Evolutionary conservation across 2,329 filamentous ascomycete genomes (phyloP).

Genomic region (Fusarium brachygibbosum): DNA sequence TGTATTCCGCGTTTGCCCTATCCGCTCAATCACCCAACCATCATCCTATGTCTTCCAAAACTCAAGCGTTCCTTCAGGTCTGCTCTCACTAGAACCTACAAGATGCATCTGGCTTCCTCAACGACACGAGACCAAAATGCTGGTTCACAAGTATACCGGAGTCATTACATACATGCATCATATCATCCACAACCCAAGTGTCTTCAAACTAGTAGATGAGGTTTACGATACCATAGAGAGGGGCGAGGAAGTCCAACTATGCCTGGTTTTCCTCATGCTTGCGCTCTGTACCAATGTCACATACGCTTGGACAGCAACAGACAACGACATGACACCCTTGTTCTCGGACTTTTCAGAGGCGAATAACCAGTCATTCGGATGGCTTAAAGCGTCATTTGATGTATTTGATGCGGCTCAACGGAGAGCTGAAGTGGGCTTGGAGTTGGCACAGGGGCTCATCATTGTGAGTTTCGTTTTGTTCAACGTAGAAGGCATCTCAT

Average conservation of each 20-base stretch:
- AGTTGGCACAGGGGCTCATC: slow-evolving; percentile 55
- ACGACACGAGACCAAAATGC: slow-evolving; percentile 50
- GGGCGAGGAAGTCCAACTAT: slow-evolving; percentile 41
- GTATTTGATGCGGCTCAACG: slow-evolving; percentile 55
- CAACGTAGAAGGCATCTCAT: slow-evolving; percentile 52
- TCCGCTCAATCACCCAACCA: slow-evolving; percentile 51
- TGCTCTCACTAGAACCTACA: slow-evolving; percentile 48
- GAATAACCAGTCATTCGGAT: slow-evolving; percentile 49
- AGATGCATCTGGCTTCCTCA: slow-evolving; percentile 54
- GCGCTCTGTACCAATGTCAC: slow-evolving; percentile 51
- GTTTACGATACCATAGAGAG: slow-evolving; percentile 51
- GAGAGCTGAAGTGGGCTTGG: slow-evolving; percentile 49
- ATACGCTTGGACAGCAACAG: slow-evolving; percentile 50
- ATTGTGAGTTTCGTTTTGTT: slow-evolving; percentile 56
- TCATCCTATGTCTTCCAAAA: slow-evolving; percentile 53
- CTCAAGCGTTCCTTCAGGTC: slow-evolving; percentile 37
- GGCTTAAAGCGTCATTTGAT: slow-evolving; percentile 54
- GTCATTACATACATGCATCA: slow-evolving; percentile 53
- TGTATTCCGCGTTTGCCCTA: slow-evolving; percentile 52
- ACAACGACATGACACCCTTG: slow-evolving; percentile 47
- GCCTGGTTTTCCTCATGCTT: slow-evolving; percentile 49
- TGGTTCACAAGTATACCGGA: slow-evolving; percentile 51
- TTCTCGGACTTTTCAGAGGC: slow-evolving; percentile 49
- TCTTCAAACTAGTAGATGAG: slow-evolving; percentile 49
- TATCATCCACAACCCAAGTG: slow-evolving; percentile 50